Evolutionary conservation across 208 protist genomes (phyloP).

Genomic region (Kentomonas sorsogonicus): DNA sequence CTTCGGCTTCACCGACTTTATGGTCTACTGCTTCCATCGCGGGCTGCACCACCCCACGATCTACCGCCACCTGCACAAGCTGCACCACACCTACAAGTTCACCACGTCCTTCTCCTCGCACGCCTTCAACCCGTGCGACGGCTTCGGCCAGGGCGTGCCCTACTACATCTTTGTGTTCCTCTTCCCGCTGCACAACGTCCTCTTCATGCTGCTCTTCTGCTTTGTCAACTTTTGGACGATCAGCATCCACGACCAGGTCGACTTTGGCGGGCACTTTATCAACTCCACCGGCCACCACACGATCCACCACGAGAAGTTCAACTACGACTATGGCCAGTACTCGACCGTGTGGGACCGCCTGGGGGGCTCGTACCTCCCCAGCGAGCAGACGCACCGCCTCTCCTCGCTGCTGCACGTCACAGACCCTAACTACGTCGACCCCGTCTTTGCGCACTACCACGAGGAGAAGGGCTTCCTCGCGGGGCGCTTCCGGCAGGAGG

Average conservation of each 20-base stretch:
- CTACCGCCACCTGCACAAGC: conserved; percentile 91
- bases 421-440: conserved; percentile 32
- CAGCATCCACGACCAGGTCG: conserved; percentile 91
- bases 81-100: conserved; percentile 88
- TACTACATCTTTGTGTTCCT: conserved; percentile 91
- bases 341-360: conserved; percentile 92
- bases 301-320: conserved; percentile 91
- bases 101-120: conserved; percentile 89
- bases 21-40: conserved; percentile 94
- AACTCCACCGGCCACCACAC: conserved; percentile 89
- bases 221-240: conserved; percentile 94
- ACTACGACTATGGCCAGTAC: conserved; percentile 94
- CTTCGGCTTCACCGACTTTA: conserved; percentile 90
- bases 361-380: conserved; percentile 77
- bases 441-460: conserved; percentile 43
- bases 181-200: conserved; percentile 84
- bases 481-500: conserved; percentile 40
- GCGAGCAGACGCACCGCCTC: conserved; percentile 68
- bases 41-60: conserved; percentile 84
- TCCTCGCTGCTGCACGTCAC: conserved; percentile 15
- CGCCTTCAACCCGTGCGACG: conserved; percentile 92
- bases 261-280: conserved; percentile 76
- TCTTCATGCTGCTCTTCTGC: conserved; percentile 84
- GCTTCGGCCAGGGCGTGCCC: conserved; percentile 88
- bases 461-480: conserved; percentile 43